A percentile compares a stretch with the other conserved stretches of the same genome.
Evolutionary conservation across 78 protist species (phyloP).

Genomic region (Tieghemostelium lacteum): DNA sequence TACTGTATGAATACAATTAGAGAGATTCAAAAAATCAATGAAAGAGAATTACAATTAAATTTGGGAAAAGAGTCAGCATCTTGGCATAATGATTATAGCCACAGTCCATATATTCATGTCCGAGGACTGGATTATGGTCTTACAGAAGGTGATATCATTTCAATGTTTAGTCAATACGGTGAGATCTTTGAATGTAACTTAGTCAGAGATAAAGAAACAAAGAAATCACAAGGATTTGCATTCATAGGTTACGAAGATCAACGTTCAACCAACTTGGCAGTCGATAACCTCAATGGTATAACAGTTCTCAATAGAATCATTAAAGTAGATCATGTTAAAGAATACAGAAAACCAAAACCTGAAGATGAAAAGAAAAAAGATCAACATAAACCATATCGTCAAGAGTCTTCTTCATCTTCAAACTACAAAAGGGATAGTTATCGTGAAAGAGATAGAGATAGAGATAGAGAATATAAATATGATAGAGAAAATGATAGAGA

Average conservation of each 20-base stretch:
- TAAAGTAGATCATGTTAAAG: constrained; percentile 82
- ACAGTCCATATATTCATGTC: constrained; percentile 41
- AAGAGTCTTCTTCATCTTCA: too few species aligned
- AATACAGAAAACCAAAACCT: constrained; percentile 69
- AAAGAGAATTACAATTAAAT: constrained; percentile 38
- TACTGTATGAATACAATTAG: constrained; percentile 55
- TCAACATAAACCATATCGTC: too few species aligned
- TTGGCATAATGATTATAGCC: constrained; percentile 88
- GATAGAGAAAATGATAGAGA: too few species aligned
- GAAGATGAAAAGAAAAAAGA: constrained; percentile 7
- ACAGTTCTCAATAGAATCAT: constrained; percentile 47
- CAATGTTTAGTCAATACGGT: constrained; percentile 89
- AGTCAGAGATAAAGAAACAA: constrained; percentile 91
- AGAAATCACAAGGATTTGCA: constrained; percentile 91
- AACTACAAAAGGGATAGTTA: too few species aligned
- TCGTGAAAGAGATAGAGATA: too few species aligned
- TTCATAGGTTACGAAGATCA: constrained; percentile 94
- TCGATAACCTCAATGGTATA: constrained; percentile 95
- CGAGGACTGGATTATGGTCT: constrained; percentile 68
- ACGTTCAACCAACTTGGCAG: constrained; percentile 92
- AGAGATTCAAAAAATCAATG: constrained; percentile 76
- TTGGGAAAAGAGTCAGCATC: constrained; percentile 51
- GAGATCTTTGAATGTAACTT: constrained; percentile 88
- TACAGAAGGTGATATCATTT: constrained; percentile 86
- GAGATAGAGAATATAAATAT: too few species aligned